phyloP scores from a whole-genome alignment of 208 protist species.

The Acanthamoeba lenticulata region DNA sequence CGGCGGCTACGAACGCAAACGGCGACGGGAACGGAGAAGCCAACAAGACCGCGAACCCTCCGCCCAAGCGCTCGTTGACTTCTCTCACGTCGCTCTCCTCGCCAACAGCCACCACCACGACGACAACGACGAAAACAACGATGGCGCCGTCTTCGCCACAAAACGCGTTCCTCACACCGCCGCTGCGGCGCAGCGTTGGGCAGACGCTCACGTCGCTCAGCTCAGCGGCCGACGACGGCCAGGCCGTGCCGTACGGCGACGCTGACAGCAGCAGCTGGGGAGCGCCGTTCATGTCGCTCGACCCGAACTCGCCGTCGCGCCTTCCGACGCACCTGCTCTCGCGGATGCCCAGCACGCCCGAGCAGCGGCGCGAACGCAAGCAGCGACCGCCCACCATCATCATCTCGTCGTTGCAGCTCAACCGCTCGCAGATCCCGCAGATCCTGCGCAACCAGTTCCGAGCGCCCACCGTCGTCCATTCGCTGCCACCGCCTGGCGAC shows the following conservation, averaged over 20 bases:
- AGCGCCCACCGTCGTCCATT: neutral
- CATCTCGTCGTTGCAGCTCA: constrained; percentile 53
- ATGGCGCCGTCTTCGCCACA: neutral
- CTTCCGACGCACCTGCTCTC: neutral
- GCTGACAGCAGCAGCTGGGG: neutral
- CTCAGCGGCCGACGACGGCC: neutral
- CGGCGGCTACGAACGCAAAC: neutral
- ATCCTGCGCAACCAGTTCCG: neutral
- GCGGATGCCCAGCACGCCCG: neutral
- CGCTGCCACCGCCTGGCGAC: neutral
- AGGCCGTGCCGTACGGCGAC: neutral
- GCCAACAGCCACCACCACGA: neutral
- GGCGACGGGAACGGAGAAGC: neutral
- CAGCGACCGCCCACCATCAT: neutral
- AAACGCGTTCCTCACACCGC: neutral
- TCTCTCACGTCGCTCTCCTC: neutral
- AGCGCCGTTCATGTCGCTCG: neutral
- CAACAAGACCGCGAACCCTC: neutral
- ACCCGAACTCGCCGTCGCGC: constrained; percentile 3
- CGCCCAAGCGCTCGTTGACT: constrained; percentile 18
- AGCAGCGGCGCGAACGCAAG: neutral
- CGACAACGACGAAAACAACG: neutral
- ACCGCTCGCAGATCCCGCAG: constrained; percentile 36
- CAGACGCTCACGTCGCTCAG: too few relatives aligned
- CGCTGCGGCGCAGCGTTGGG: neutral